Evolutionary conservation across 495 filamentous ascomycete species (phyloP), one percentile per base, ranked within the genome.

Genomic region (Hypoxylon intermedium): DNA sequence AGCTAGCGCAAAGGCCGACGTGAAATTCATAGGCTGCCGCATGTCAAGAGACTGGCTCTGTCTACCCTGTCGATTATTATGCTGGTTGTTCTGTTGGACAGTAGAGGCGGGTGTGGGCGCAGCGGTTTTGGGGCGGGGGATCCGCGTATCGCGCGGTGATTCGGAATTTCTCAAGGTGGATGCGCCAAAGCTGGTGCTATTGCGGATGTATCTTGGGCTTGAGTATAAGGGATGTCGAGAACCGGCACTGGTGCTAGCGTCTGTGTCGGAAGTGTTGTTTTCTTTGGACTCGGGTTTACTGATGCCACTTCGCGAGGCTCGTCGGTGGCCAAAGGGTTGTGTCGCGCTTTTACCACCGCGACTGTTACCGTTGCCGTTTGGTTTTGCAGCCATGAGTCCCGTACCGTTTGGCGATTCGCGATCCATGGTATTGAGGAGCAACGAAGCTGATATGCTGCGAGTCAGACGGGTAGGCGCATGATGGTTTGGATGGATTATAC

Each of bases 1-100:
- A 23, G 77, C 78, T 64, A 74, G 67, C 57, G 58, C 68, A 44
- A 74, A 80, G 40, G 79, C 79, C 21, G 78, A 75, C 11, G 55
- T 60, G 9, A 78, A 41, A 26, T 58, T 72, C 43, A 79, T 71
- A 3, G 69, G 71, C 26, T 67, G 71, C 36, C 74, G 73, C 63
- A 69, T 67, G 21, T 70, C 67, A 31, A 67, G 53, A 6, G 70
- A 46, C n/a, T 56, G 63, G 9, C 42, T 42, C 18, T 67, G 62
- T 18, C 36, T 52, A 3, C 48, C 49, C n/a, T 36, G 23, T 7
- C 23, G 56, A 23, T 1, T 53, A n/a, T 13, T 47, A 1, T 2
- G 21, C 15, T 19, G 48, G 12, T 21, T 37, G 1, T 56, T 54
- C n/a, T 47, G 36, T 9, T 38, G 55, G 15, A 5, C 44, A 28